phyloP scores from a whole-genome alignment of 345 rosid species.

The Odontarrhena argentea region DNA sequence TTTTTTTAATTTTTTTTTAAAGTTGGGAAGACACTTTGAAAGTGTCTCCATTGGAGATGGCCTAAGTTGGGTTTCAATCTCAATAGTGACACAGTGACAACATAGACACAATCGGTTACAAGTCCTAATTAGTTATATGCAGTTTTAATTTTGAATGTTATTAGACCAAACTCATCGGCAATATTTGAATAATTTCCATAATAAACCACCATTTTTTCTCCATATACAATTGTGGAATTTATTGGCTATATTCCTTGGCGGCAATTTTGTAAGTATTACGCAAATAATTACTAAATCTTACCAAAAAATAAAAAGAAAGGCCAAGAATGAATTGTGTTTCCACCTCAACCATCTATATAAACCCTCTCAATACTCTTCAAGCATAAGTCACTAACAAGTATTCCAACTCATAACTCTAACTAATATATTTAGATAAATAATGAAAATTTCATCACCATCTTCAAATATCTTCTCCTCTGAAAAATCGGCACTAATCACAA shows the following conservation, averaged over 20 bases:
- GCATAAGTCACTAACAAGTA: constrained; percentile 32
- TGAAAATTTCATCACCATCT: constrained; percentile 41
- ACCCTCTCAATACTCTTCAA: constrained; percentile 32
- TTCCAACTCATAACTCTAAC: constrained; percentile 14
- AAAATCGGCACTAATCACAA: constrained; percentile 25
- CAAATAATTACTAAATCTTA: too few species aligned
- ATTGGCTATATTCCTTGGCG: constrained; percentile 21
- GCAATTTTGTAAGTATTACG: constrained; percentile 22
- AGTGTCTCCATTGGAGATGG: too few species aligned
- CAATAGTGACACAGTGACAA: too few species aligned
- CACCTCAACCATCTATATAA: constrained; percentile 41
- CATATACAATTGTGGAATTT: background rate
- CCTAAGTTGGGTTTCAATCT: too few species aligned
- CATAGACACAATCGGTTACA: too few species aligned
- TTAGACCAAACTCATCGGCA: background rate
- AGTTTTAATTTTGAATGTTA: too few species aligned
- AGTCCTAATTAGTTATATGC: too few species aligned
- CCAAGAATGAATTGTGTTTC: constrained; percentile 29
- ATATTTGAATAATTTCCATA: background rate
- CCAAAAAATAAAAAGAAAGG: constrained; percentile 19
- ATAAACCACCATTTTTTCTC: background rate
- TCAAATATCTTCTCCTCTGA: constrained; percentile 15
- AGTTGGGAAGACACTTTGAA: too few species aligned
- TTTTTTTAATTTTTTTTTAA: too few species aligned
- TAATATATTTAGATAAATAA: constrained; percentile 30